These are phyloP conservation scores for Conticribra weissflogii DNA, from an alignment of 108 stramenopile species.

Conservation along the genomic window DNA sequence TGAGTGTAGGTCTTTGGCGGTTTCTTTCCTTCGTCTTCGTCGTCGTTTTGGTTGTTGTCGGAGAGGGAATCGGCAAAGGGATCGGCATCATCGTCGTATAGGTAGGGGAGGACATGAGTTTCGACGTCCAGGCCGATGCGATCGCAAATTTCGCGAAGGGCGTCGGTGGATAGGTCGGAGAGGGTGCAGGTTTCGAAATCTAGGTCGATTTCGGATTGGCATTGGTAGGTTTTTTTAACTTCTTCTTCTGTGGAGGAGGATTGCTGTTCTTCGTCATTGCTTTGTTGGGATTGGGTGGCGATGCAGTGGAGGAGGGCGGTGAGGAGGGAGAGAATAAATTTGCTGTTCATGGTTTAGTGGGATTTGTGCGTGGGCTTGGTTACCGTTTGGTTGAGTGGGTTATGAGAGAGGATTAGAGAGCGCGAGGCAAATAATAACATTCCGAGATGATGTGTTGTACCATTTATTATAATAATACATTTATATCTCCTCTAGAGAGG, in stretches of 20 bases:
- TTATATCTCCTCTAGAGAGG: too few species aligned
- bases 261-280: too few species aligned
- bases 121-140: constrained; percentile 46
- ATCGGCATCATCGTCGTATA: constrained; percentile 22
- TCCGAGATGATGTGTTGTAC: too few species aligned
- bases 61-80: background rate
- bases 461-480: too few species aligned
- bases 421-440: too few species aligned
- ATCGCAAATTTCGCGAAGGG: constrained; percentile 37
- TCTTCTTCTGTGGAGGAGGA: background rate
- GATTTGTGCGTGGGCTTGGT: too few species aligned
- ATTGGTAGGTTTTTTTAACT: constrained; percentile 5
- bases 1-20: constrained; percentile 23
- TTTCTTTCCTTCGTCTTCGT: background rate
- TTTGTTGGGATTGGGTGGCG: too few species aligned
- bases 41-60: background rate
- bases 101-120: constrained; percentile 31
- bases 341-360: background rate
- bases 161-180: constrained; percentile 20
- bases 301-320: background rate
- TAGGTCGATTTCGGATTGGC: constrained; percentile 34
- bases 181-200: constrained; percentile 40
- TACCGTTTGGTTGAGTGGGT: too few species aligned
- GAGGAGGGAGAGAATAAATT: background rate
- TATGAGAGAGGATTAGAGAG: too few species aligned